Evolutionary conservation across 2,329 filamentous ascomycete species (phyloP), one percentile per base, ranked within the genome.

Genomic region (Myriosclerotinia curreyana): DNA sequence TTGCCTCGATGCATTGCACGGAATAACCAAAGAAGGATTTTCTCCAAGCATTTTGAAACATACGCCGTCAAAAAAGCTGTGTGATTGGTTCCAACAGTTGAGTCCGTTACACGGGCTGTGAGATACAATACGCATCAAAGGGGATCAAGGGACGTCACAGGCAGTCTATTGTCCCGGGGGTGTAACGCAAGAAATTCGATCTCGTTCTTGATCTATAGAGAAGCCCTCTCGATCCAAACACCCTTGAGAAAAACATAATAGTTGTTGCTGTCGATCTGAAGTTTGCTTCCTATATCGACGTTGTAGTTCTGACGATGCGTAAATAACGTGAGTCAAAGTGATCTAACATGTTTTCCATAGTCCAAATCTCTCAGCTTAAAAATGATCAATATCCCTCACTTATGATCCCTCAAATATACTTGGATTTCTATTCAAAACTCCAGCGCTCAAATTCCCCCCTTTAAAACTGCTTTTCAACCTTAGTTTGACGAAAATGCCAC

Each of bases 341-440:
- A 36, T 25, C 14, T 15, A 36, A 58, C 20, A 36, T 48, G 42
- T 36, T 48, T 25, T 36, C 20, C 14, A 20, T 8, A 25, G 6
- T 48, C n/a, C n/a, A 38, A n/a, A 36, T 17, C 5, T 38, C 28
- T 14, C 1, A 20, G 42, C n/a, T 48, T 59, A 59, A 59, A 20
- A 59, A 48, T 25, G 42, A 7, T 2, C 6, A 17, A 14, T 48
- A 7, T n/a, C 14, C 38, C 44, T 59, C n/a, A 36, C 7, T 12
- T 85, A 90, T 56, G 12, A 60, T 31, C 82, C 86, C 1, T 86
- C 28, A 31, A 17, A n/a, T 2, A 87, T 74, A 49, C 36, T 31
- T 9, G 3, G 1, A 22, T 60, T 36, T 28, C 46, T 20, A 7
- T 55, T 40, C 17, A 38, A 22, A 58, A 20, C 15, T 38, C 5